phyloP scores from a whole-genome alignment of 2,329 filamentous ascomycete genomes.

The Cladosporium austrohemisphaericum region DNA sequence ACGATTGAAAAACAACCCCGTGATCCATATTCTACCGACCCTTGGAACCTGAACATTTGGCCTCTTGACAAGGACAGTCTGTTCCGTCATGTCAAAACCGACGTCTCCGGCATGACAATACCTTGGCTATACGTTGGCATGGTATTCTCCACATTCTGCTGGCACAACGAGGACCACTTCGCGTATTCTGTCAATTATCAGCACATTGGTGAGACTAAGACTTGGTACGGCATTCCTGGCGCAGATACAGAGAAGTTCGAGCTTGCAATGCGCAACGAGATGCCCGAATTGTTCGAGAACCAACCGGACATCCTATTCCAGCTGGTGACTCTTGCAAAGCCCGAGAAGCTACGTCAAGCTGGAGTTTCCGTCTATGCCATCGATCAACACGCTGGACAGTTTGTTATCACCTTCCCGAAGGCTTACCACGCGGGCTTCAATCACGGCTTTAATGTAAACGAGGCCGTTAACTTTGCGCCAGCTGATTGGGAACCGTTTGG shows the following conservation, averaged over 20 bases:
- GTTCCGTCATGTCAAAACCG: constrained; percentile 95
- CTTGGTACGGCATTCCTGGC: constrained; percentile 96
- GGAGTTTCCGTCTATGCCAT: constrained; percentile 89
- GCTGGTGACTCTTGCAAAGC: constrained; percentile 90
- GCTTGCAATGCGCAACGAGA: constrained; percentile 87
- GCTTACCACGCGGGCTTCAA: constrained; percentile 98
- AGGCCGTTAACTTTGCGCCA: constrained; percentile 96
- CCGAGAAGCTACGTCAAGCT: constrained; percentile 87
- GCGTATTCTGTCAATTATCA: constrained; percentile 98
- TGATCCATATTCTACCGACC: constrained; percentile 81
- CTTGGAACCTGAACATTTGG: constrained; percentile 93
- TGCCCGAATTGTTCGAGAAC: constrained; percentile 93
- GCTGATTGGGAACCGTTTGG: constrained; percentile 93
- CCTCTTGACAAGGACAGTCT: constrained; percentile 87
- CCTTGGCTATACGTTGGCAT: constrained; percentile 99
- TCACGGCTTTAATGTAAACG: constrained; percentile 97
- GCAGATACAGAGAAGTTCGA: constrained; percentile 94
- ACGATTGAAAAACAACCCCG: constrained; percentile 87
- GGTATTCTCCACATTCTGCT: constrained; percentile 99
- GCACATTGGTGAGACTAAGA: constrained; percentile 96
- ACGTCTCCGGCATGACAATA: constrained; percentile 98
- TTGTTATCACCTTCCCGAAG: constrained; percentile 94
- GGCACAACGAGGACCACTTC: constrained; percentile 98
- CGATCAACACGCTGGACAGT: constrained; percentile 93
- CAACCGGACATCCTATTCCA: constrained; percentile 96